These are phyloP conservation scores for Grigorovia yakushimaensis DNA, from an alignment of 805 yeast genomes.

Conservation along the genomic window DNA sequence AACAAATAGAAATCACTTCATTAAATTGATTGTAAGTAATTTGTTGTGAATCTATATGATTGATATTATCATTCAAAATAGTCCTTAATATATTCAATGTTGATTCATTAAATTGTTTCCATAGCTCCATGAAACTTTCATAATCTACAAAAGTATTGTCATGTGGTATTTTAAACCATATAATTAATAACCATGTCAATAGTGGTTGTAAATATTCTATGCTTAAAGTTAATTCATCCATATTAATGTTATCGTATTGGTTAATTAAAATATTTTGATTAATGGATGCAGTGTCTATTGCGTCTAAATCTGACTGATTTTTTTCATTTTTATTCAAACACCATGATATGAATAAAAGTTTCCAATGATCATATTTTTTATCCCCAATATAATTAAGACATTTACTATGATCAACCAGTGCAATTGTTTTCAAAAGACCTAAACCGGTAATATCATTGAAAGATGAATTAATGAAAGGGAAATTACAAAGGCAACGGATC, in stretches of 20 bases:
- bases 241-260: conserved; percentile 36
- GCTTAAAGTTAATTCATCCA: conserved; percentile 30
- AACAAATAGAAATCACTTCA: conserved; percentile 23
- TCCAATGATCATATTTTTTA: conserved; percentile 32
- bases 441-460: conserved; percentile 29
- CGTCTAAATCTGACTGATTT: not conserved
- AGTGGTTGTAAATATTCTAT: conserved; percentile 36
- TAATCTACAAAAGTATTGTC: not conserved
- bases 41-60: not conserved
- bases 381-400: conserved; percentile 29
- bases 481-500: conserved; percentile 35
- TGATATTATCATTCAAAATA: conserved; percentile 34
- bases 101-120: conserved; percentile 35
- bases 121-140: conserved; percentile 16
- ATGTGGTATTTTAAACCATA: conserved; percentile 32
- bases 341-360: conserved; percentile 41
- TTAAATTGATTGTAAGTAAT: conserved; percentile 30
- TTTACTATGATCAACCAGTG: conserved; percentile 37
- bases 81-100: conserved; percentile 41
- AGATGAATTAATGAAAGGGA: conserved; percentile 38
- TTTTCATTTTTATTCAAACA: conserved; percentile 15
- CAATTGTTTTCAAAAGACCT: conserved; percentile 36
- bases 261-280: conserved; percentile 22
- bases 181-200: conserved; percentile 39
- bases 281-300: conserved; percentile 3